A percentile compares a stretch with the other conserved stretches of the same genome.
Evolutionary conservation across 2,329 filamentous ascomycete species (phyloP).

Genomic region (Thermomyces lanuginosus): DNA sequence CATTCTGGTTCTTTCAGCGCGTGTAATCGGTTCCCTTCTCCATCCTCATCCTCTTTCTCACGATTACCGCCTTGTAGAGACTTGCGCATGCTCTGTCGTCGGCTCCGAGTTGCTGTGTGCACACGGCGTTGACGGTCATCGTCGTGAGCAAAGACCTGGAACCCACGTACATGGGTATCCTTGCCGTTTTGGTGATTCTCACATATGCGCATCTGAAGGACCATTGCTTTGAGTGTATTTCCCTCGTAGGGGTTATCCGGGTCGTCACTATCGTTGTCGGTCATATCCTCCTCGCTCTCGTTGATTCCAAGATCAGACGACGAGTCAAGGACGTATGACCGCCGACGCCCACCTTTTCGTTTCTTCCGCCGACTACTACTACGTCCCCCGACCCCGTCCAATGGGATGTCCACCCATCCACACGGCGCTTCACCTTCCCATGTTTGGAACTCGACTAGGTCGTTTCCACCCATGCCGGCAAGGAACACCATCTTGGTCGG

Average conservation of each 20-base stretch:
- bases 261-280: slow-evolving; percentile 12
- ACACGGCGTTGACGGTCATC: slow-evolving; percentile 20
- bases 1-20: slow-evolving; percentile 31
- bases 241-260: slow-evolving; percentile 36
- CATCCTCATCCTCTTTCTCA: slow-evolving; percentile 9
- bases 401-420: slow-evolving; percentile 80
- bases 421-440: slow-evolving; percentile 63
- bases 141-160: slow-evolving; percentile 61
- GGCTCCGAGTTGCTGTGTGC: slow-evolving; percentile 11
- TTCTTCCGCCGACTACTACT: slow-evolving; percentile 14
- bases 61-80: slow-evolving; percentile 15
- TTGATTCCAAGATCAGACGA: slow-evolving; percentile 3
- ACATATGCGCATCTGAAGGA: slow-evolving; percentile 76
- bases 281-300: slow-evolving; percentile 9
- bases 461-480: slow-evolving; percentile 80
- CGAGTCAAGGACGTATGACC: neutral
- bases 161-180: slow-evolving; percentile 86
- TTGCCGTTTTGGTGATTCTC: slow-evolving; percentile 99
- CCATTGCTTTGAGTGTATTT: slow-evolving; percentile 68
- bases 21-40: slow-evolving; percentile 11
- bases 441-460: slow-evolving; percentile 71
- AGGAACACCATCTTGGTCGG: slow-evolving; percentile 81
- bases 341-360: neutral
- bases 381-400: slow-evolving; percentile 42
- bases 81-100: slow-evolving; percentile 16